These are phyloP conservation scores for Moniliophthora roreri DNA, from an alignment of 1,284 basidiomycete genomes.

Conservation along the genomic window DNA sequence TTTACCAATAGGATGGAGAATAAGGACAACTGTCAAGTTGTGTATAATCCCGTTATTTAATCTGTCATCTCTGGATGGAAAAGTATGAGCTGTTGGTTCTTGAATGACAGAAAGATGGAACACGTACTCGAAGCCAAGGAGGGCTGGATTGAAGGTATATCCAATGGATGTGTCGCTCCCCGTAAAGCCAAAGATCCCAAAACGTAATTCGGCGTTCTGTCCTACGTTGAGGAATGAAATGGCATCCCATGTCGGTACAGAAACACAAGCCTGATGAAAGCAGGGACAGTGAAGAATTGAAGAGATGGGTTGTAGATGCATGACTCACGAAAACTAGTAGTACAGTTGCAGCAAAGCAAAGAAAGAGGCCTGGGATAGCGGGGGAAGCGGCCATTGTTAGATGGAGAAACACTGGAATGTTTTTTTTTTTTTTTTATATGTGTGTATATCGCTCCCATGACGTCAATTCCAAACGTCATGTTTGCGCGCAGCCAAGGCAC, in stretches of 20 bases:
- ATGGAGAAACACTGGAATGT: too few species aligned
- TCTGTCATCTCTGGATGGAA: constrained; percentile 27
- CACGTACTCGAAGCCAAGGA: constrained; percentile 8
- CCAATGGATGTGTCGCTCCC: constrained; percentile 56
- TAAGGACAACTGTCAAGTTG: constrained; percentile 70
- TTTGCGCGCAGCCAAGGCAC: too few species aligned
- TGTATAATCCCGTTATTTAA: constrained; percentile 56
- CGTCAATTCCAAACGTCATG: too few species aligned
- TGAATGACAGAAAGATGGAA: neutral
- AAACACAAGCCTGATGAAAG: constrained; percentile 55
- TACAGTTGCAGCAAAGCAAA: constrained; percentile 62
- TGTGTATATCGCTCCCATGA: too few species aligned
- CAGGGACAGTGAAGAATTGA: neutral
- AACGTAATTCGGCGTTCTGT: constrained; percentile 42
- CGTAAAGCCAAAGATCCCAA: constrained; percentile 77
- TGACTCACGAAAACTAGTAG: constrained; percentile 64
- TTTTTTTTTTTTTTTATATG: too few species aligned
- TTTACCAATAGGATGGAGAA: constrained; percentile 76
- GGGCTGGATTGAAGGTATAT: constrained; percentile 46
- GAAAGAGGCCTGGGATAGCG: constrained; percentile 44
- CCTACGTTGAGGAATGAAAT: constrained; percentile 68
- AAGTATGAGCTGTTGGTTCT: neutral
- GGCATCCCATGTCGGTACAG: constrained; percentile 69
- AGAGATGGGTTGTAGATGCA: constrained; percentile 2
- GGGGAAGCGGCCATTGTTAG: constrained; percentile 32